Base-by-base conservation (phyloP, 768 basidiomycete genomes). In the Amanita inopinata region DNA sequence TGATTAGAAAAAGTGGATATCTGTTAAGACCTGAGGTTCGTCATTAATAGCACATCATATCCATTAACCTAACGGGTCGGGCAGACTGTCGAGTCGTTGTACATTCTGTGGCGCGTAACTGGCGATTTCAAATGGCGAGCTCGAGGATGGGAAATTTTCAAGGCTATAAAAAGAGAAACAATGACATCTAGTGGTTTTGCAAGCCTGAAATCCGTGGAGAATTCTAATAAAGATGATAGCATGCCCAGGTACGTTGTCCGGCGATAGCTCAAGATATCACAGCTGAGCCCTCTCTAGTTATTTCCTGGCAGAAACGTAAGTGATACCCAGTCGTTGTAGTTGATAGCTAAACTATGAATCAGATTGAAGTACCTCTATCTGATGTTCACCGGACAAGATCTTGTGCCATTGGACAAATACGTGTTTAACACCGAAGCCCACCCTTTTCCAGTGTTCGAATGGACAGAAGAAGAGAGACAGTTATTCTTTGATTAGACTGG, bases 321-420 rank as follows among this genome's bases (percentile, higher is more conserved):
- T 65, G 19, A 22, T 43, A 5, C 15, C 14, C 24, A 6, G 35
- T 36, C 19, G 28, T 43, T 1, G 30, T 40, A 33, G 28, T 11
- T 7, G 14, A 12, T 22, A 7, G 8, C 15, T 35, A 3, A 10
- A 12, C 28, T n/a, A 31, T 28, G n/a, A 30, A 33, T 50, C 52
- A 80, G 78, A 49, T 62, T 85, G 43, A 84, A 85, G 61, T 86
- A 87, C 56, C 66, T 84, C 34, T 77, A 81, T 56, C 64, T 88
- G 15, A 58, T 83, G 55, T 88, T 85, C 58, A 63, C 64, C 40
- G 71, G 83, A 22, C 70, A 75, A 6, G 80, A 87, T 48, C 67
- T 68, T 2, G 49, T 85, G 43, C 65, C 76, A 4, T 51, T 79
- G 35, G 70, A 76, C 28, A 52, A 64, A 49, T 79, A 74, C 71